A percentile compares a stretch with the other conserved stretches of the same genome.
Evolutionary conservation across 441 rosid genomes (phyloP).

Genomic region (Eugenia klotzschiana): DNA sequence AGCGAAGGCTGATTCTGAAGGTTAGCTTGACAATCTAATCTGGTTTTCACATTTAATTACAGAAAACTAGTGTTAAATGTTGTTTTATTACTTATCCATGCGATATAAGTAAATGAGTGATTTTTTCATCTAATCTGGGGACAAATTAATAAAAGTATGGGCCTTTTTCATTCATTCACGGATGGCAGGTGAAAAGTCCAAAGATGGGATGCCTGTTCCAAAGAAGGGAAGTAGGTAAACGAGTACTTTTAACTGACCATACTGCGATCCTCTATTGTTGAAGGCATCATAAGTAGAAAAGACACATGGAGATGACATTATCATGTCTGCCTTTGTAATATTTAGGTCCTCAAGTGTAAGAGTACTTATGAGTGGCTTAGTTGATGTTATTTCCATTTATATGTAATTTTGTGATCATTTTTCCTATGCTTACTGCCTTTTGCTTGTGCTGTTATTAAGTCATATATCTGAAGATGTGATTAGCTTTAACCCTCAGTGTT

Average conservation of each 20-base stretch:
- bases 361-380: neutral
- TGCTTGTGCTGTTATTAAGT: neutral
- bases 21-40: slow-evolving; percentile 28
- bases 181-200: slow-evolving; percentile 99
- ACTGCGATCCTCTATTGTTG: slow-evolving; percentile 20
- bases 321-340: slow-evolving; percentile 6
- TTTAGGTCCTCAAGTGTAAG: slow-evolving; percentile 7
- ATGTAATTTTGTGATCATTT: neutral
- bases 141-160: slow-evolving; percentile 88
- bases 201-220: slow-evolving; percentile 95
- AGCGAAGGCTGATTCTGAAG: slow-evolving; percentile 59
- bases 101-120: slow-evolving; percentile 33
- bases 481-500: neutral
- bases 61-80: neutral
- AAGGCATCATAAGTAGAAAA: slow-evolving; percentile 1
- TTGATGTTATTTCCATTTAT: neutral
- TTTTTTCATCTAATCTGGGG: slow-evolving; percentile 38
- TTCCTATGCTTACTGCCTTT: neutral
- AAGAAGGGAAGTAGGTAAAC: slow-evolving; percentile 99
- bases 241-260: slow-evolving; percentile 59
- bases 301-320: neutral
- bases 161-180: slow-evolving; percentile 87
- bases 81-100: slow-evolving; percentile 14
- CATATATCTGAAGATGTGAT: neutral
- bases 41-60: neutral